A percentile compares a stretch with the other conserved stretches of the same genome.
Evolutionary conservation across 768 basidiomycete species (phyloP).

Genomic region (Cyclocybe aegerita): DNA sequence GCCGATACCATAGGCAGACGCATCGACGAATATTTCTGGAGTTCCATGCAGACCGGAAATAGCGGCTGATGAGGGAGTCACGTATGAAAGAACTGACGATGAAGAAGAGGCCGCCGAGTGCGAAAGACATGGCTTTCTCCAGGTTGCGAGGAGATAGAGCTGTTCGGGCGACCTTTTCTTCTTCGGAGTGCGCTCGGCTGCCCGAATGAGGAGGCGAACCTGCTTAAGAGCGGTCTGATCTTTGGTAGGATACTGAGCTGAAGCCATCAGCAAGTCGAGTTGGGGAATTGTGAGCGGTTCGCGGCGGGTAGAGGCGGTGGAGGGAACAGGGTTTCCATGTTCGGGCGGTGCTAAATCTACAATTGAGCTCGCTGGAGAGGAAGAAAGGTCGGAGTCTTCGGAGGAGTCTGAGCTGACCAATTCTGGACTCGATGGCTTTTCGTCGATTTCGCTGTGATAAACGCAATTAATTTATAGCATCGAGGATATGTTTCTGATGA

Average conservation of each 20-base stretch:
- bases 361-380: neutral
- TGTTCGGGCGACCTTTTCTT: conserved; percentile 3
- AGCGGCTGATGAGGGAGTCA: neutral
- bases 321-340: too few relatives aligned
- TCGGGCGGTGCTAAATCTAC: too few relatives aligned
- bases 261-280: neutral
- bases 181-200: conserved; percentile 4
- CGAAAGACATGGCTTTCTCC: neutral
- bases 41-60: neutral
- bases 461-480: too few relatives aligned
- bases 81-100: neutral
- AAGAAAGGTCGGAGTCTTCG: neutral
- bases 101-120: neutral
- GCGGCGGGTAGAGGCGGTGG: too few relatives aligned
- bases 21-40: conserved; percentile 17
- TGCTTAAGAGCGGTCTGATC: neutral
- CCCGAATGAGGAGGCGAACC: conserved; percentile 1
- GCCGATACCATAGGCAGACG: conserved; percentile 29
- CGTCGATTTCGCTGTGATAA: too few relatives aligned
- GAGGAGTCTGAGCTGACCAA: too few relatives aligned
- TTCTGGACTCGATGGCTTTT: too few relatives aligned
- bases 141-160: conserved; percentile 1
- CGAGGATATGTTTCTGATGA: neutral
- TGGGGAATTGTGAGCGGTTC: neutral
- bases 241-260: neutral